Evolutionary conservation across 345 rosid species (phyloP).

Genomic region (Lepidium didymum): DNA sequence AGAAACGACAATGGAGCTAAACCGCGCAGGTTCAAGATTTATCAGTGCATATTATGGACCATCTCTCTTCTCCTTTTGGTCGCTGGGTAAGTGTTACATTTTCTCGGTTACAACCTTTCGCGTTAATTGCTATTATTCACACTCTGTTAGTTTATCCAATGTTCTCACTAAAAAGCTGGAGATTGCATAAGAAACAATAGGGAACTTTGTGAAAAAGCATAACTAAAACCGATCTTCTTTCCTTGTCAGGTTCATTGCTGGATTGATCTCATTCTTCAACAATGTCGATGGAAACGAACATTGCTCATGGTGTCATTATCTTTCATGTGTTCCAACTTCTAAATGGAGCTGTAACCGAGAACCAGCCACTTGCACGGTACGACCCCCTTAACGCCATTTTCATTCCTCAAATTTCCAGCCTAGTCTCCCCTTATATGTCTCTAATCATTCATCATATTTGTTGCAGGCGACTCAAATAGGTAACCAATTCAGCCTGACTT

Average conservation of each 20-base stretch:
- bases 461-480: constrained; percentile 57
- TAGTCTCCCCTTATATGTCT: neutral
- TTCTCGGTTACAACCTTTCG: neutral
- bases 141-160: neutral
- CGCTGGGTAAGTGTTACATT: constrained; percentile 48
- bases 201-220: neutral
- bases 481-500: constrained; percentile 64
- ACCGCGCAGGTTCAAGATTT: constrained; percentile 55
- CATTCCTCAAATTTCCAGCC: neutral
- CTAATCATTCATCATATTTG: neutral
- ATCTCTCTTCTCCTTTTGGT: constrained; percentile 62
- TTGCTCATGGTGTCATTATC: constrained; percentile 95
- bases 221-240: neutral
- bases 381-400: neutral
- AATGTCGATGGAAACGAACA: constrained; percentile 84
- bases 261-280: constrained; percentile 58
- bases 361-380: constrained; percentile 66
- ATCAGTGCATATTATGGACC: constrained; percentile 68
- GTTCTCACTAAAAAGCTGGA: neutral
- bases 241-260: constrained; percentile 46
- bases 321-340: constrained; percentile 87
- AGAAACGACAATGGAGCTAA: constrained; percentile 35
- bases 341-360: constrained; percentile 77
- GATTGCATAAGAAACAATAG: neutral
- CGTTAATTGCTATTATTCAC: neutral